These are phyloP conservation scores for Backusella tarrabulga DNA, from an alignment of 192 early-diverging fungal species.

Conservation along the genomic window DNA sequence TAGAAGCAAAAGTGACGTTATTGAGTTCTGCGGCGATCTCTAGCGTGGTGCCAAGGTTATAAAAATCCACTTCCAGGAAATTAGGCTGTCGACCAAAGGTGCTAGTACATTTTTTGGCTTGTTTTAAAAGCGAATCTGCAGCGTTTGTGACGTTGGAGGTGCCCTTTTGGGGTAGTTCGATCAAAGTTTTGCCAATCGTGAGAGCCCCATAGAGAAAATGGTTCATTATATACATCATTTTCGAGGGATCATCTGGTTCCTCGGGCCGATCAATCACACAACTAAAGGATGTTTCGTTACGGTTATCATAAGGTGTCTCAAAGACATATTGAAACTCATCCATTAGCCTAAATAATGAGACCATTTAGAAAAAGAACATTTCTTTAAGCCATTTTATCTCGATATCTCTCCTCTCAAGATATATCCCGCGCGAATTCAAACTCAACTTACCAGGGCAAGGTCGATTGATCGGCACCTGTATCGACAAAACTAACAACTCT, in stretches of 20 bases:
- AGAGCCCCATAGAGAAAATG: constrained; percentile 64
- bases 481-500: constrained; percentile 66
- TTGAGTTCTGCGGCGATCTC: constrained; percentile 25
- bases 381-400: background rate
- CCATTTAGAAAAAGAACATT: background rate
- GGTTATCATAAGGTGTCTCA: constrained; percentile 68
- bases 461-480: constrained; percentile 46
- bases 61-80: constrained; percentile 76
- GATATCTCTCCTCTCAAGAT: background rate
- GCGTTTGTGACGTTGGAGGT: constrained; percentile 54
- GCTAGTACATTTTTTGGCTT: constrained; percentile 53
- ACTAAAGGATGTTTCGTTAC: constrained; percentile 43
- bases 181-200: constrained; percentile 17
- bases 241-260: constrained; percentile 18
- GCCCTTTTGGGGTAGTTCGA: constrained; percentile 56
- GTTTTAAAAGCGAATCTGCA: constrained; percentile 44
- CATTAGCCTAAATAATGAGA: constrained; percentile 45
- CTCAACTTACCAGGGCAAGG: constrained; percentile 57
- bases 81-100: constrained; percentile 57
- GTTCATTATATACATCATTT: constrained; percentile 69
- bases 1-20: constrained; percentile 12
- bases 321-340: constrained; percentile 62
- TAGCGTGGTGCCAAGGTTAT: constrained; percentile 51
- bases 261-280: constrained; percentile 61
- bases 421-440: background rate